Evolutionary conservation across 495 filamentous ascomycete species (phyloP).

Genomic region (Pyrenula aspistea): DNA sequence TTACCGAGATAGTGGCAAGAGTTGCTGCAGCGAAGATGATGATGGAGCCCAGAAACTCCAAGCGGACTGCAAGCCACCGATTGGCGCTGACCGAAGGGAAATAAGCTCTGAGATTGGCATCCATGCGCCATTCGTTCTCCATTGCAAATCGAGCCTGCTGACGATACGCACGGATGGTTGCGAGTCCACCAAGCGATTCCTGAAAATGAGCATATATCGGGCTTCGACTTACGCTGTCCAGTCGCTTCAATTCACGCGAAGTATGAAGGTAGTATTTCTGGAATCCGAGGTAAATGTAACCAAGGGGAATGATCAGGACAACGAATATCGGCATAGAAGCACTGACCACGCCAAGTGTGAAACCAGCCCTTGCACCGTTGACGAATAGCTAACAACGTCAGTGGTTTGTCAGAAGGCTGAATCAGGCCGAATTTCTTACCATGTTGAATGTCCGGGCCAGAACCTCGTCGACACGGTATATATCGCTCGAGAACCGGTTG

Average conservation of each 20-base stretch:
- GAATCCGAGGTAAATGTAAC: constrained; percentile 77
- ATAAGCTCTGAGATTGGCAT: constrained; percentile 89
- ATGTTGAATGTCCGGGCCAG: constrained; percentile 86
- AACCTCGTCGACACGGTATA: constrained; percentile 93
- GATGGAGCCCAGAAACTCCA: constrained; percentile 92
- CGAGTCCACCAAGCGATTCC: constrained; percentile 87
- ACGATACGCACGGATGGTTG: constrained; percentile 93
- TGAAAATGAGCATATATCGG: constrained; percentile 99
- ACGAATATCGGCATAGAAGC: constrained; percentile 71
- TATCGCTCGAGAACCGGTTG: constrained; percentile 94
- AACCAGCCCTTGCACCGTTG: constrained; percentile 72
- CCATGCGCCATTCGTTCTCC: constrained; percentile 97
- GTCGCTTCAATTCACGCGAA: constrained; percentile 87
- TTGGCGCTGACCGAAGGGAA: constrained; percentile 96
- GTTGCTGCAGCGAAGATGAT: constrained; percentile 83
- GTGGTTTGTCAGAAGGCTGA: neutral
- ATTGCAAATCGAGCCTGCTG: constrained; percentile 77
- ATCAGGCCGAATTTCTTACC: constrained; percentile 23
- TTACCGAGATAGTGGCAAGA: constrained; percentile 71
- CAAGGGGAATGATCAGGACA: constrained; percentile 67
- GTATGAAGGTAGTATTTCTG: constrained; percentile 96
- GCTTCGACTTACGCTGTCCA: constrained; percentile 90
- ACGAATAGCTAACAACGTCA: constrained; percentile 57
- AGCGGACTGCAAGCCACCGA: constrained; percentile 86
- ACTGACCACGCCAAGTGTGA: constrained; percentile 80